Conservation (phyloP, 148 eudicot genomes). For the Rhododendron griersonianum region DNA sequence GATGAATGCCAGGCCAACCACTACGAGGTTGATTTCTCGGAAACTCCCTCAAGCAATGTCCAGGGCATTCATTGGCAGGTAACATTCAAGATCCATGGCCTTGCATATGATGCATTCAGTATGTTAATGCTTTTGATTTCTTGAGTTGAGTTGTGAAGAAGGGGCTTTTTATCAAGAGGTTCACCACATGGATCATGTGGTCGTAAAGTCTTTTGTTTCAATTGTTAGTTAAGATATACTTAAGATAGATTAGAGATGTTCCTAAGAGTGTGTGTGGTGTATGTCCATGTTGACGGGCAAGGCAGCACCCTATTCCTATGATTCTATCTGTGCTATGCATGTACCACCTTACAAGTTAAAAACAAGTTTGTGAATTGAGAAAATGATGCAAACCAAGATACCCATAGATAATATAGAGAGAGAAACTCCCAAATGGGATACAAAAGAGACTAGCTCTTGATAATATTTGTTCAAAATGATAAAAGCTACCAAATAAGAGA, state of each 20-base stretch:
- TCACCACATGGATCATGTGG: not conserved
- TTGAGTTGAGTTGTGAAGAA: not conserved
- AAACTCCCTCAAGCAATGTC: slow-evolving; percentile 78
- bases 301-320: not conserved
- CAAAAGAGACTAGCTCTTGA: too few species aligned
- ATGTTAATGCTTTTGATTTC: not conserved
- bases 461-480: too few species aligned
- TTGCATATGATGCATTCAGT: not conserved
- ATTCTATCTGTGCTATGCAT: not conserved
- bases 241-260: not conserved
- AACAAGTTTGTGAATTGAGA: not conserved
- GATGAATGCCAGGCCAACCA: slow-evolving; percentile 86
- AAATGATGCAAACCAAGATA: not conserved
- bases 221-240: not conserved
- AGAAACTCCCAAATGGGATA: too few species aligned
- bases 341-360: not conserved
- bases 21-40: slow-evolving; percentile 74
- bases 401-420: too few species aligned
- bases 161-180: not conserved
- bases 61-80: slow-evolving; percentile 96
- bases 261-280: not conserved
- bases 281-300: not conserved
- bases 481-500: too few species aligned
- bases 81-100: not conserved
- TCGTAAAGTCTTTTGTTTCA: not conserved